Base-by-base conservation (phyloP, 139 green algal genomes). In the Pedinophyceae sp. region DNA sequence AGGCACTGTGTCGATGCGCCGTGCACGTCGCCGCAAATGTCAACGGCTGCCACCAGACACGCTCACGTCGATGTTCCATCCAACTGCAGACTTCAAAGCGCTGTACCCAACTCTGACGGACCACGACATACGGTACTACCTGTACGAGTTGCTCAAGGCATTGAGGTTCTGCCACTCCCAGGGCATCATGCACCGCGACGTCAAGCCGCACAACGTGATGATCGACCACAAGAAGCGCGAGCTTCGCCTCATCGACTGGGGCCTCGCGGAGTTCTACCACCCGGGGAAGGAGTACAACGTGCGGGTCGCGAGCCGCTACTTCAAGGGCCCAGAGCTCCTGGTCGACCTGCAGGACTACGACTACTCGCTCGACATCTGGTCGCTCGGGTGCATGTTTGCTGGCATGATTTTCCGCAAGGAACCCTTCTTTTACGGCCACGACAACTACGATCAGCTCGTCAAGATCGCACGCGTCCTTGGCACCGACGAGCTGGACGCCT, bases 361-460 rank as follows among this genome's bases (percentile, higher is more conserved):
- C 71, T 98, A 98, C 68, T 70, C 71, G 10, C 77, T 98, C 48
- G 92, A 99, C 73, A 76, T 99, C 77, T 99, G 92, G 92, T 80
- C 57, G 43, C 66, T 99, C 22, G 92, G 92, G 28, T 78, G 67
- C 74, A 84, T 83, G 67, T 55, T 85, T 30, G 79, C 77, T 4
- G 80, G 82, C 41, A 88, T 94, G 66, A 82, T 97, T 22, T 98
- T 95, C 69, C 73, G 84, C 24, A 93, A 94, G 65, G 87, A 96
- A 60, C 92, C 92, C n/a, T 99, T 99, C 73, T 99, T 99, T 75
- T 94, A 91, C 56, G 92, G 91, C 1, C 83, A 94, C 60, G 91
- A 97, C 76, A 97, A 98, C 70, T 93, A 95, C 61, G 90, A 97
- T 62, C 90, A 99, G 75, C 75, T 99, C 29, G 92, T 94, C 39